These are phyloP conservation scores for Cymbopogon citratus DNA, from an alignment of 176 grass and related monocot species.

Conservation along the genomic window DNA sequence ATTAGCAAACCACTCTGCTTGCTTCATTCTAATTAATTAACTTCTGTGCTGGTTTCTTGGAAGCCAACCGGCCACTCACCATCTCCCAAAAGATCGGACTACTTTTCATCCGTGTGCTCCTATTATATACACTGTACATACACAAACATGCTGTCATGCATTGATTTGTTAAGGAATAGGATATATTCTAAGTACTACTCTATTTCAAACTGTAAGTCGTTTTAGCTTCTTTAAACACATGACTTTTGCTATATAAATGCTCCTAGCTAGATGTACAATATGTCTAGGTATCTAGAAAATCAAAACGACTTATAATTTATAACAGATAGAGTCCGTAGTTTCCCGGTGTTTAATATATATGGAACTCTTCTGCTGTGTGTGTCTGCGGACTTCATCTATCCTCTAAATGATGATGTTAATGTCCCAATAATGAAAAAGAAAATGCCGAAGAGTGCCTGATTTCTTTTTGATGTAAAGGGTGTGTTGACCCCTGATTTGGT, in stretches of 20 bases:
- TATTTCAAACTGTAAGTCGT: not conserved
- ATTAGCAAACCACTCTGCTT: not conserved
- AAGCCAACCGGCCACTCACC: conserved; percentile 25
- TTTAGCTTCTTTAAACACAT: not conserved
- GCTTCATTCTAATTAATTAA: not conserved
- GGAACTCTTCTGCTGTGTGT: not conserved
- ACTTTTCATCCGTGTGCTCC: not conserved
- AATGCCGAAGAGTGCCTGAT: not conserved
- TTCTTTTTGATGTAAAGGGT: not conserved
- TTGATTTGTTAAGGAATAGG: not conserved
- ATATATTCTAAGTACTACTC: not conserved
- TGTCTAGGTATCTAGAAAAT: too few relatives aligned
- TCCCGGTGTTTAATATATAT: not conserved
- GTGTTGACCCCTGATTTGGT: not conserved
- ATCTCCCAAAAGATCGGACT: conserved; percentile 21
- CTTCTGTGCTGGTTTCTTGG: conserved; percentile 19
- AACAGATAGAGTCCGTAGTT: not conserved
- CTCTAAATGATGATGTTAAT: not conserved
- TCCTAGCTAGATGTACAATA: too few relatives aligned
- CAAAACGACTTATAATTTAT: too few relatives aligned
- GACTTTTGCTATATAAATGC: too few relatives aligned
- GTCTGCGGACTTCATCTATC: not conserved
- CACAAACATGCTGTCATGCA: not conserved
- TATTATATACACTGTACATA: not conserved
- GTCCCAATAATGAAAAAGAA: not conserved